A percentile compares a stretch with the other conserved stretches of the same genome.
Conservation (phyloP, 2,329 filamentous ascomycete species). For the Neocucurbitaria cava region DNA sequence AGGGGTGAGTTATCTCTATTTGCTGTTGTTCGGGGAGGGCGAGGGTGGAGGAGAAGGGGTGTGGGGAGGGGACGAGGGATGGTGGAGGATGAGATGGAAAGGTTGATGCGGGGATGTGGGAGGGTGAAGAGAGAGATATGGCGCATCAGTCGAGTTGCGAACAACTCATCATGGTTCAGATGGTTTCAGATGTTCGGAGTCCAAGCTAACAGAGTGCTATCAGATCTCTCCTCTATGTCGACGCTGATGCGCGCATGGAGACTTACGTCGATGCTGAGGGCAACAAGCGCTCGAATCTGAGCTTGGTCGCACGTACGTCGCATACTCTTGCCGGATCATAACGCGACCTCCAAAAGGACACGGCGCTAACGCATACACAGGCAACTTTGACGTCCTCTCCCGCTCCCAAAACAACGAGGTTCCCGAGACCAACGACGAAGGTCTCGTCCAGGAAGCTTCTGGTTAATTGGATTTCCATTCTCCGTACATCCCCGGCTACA, state of each 20-base stretch:
- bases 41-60: background rate
- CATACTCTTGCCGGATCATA: background rate
- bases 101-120: background rate
- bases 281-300: slow-evolving; percentile 69
- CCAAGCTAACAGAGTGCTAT: slow-evolving; percentile 1
- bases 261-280: slow-evolving; percentile 71
- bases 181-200: background rate
- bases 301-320: slow-evolving; percentile 79
- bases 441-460: slow-evolving; percentile 39
- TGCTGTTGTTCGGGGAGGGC: too few relatives aligned
- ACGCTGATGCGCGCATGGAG: slow-evolving; percentile 77
- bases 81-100: background rate
- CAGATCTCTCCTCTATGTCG: slow-evolving; percentile 81
- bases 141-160: background rate
- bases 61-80: background rate
- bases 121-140: background rate
- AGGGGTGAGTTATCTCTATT: slow-evolving; percentile 70
- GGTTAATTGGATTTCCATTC: slow-evolving; percentile 10
- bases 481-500: background rate
- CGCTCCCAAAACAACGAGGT: slow-evolving; percentile 32
- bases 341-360: background rate
- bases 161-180: background rate
- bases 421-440: slow-evolving; percentile 40
- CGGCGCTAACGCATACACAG: slow-evolving; percentile 17
- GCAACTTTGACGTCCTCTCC: slow-evolving; percentile 44